Conservation (phyloP, 345 rosid genomes). For the Atalantia buxifolia region DNA sequence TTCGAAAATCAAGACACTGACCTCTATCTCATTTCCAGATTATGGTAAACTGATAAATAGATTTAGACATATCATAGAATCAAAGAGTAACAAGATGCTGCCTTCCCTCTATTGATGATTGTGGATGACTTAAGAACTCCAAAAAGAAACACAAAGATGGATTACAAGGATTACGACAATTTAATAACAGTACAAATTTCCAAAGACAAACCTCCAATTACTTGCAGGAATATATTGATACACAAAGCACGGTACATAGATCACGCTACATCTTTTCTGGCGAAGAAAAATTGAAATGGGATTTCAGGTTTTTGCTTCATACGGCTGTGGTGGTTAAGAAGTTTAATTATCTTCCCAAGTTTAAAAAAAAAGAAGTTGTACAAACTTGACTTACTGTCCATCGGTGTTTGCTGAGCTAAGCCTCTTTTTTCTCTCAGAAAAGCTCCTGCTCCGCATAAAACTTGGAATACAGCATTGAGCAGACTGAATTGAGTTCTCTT, state of each 20-base stretch:
- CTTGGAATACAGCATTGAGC: conserved; percentile 47
- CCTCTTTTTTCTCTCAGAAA: conserved; percentile 41
- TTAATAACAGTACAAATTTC: not conserved
- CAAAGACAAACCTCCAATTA: not conserved
- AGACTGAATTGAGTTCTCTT: conserved; percentile 30
- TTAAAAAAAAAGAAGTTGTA: not conserved
- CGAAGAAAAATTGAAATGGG: conserved; percentile 1
- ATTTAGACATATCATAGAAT: not conserved
- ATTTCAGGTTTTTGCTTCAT: conserved; percentile 13
- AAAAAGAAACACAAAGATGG: not conserved
- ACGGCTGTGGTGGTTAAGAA: not conserved
- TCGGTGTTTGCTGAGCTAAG: conserved; percentile 15
- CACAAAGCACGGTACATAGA: not conserved
- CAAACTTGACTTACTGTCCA: not conserved
- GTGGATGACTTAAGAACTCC: not conserved
- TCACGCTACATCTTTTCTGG: not conserved
- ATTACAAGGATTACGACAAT: not conserved
- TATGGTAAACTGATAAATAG: not conserved
- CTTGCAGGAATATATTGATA: conserved; percentile 10
- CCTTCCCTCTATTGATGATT: not conserved
- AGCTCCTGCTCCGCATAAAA: conserved; percentile 43
- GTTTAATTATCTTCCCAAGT: not conserved
- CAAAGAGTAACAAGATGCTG: not conserved
- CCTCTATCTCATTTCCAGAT: not conserved
- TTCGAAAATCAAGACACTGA: not conserved